Conservation (phyloP, 768 basidiomycete genomes). For the Kwoniella bestiolae region DNA sequence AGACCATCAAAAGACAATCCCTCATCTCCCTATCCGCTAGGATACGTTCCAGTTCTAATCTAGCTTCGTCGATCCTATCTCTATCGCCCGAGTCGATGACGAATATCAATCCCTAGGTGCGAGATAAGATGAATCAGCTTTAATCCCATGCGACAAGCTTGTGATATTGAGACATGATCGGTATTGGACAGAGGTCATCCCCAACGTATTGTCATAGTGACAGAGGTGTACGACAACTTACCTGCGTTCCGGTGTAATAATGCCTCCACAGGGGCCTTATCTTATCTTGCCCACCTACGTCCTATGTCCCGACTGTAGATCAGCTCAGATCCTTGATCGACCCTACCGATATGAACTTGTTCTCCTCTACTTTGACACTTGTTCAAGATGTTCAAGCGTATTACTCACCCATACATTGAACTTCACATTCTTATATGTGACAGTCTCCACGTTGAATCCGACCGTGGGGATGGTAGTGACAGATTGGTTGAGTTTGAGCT, state of each 20-base stretch:
- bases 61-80: constrained; percentile 94
- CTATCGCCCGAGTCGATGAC: constrained; percentile 96
- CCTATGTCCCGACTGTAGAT: constrained; percentile 66
- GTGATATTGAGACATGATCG: no score
- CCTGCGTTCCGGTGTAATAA: constrained; percentile 97
- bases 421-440: constrained; percentile 92
- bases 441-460: constrained; percentile 99
- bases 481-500: constrained; percentile 97
- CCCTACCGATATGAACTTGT: no score
- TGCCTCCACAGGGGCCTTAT: constrained; percentile 98
- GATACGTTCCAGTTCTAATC: constrained; percentile 92
- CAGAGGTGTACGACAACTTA: no score
- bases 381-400: no score
- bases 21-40: constrained; percentile 97
- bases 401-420: constrained; percentile 60
- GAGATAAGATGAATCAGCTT: constrained; percentile 1
- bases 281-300: constrained; percentile 99
- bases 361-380: no score
- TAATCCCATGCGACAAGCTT: no score
- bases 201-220: no score
- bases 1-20: constrained; percentile 94
- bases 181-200: no score
- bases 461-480: constrained; percentile 99
- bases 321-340: neutral
- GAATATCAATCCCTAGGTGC: constrained; percentile 77